Evolutionary conservation across 305 asterid species (phyloP).

Genomic region (Solanum chacoense): DNA sequence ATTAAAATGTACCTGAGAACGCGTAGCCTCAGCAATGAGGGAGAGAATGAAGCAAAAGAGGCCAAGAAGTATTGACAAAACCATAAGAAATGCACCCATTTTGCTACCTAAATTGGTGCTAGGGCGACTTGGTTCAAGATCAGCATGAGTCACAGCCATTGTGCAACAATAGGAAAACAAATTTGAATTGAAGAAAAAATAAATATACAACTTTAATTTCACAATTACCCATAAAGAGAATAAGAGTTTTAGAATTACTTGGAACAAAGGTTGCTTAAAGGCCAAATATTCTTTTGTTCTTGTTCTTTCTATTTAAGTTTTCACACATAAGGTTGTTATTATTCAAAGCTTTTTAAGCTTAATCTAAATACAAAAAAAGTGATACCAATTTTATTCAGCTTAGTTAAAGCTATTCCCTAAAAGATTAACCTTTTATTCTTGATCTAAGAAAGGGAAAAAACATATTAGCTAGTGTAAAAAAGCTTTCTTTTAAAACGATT

Average conservation of each 20-base stretch:
- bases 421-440: not conserved
- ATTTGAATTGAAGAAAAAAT: not conserved
- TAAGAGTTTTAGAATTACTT: conserved; percentile 56
- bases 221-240: not conserved
- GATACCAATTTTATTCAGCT: not conserved
- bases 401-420: not conserved
- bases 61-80: conserved; percentile 53
- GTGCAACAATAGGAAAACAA: not conserved
- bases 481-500: not conserved
- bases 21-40: conserved; percentile 67
- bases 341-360: not conserved
- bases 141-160: conserved; percentile 91
- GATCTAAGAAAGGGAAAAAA: not conserved
- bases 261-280: conserved; percentile 92
- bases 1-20: conserved; percentile 40
- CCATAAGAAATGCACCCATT: conserved; percentile 54
- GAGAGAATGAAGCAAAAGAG: conserved; percentile 72
- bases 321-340: conserved; percentile 6
- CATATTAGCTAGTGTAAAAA: not conserved
- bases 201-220: not conserved
- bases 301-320: conserved; percentile 17
- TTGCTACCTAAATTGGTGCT: conserved; percentile 39
- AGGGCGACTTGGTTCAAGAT: conserved; percentile 50
- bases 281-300: conserved; percentile 51
- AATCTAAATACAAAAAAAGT: not conserved